Conservation (phyloP, 2,329 filamentous ascomycete genomes). For the Fusarium camptoceras region DNA sequence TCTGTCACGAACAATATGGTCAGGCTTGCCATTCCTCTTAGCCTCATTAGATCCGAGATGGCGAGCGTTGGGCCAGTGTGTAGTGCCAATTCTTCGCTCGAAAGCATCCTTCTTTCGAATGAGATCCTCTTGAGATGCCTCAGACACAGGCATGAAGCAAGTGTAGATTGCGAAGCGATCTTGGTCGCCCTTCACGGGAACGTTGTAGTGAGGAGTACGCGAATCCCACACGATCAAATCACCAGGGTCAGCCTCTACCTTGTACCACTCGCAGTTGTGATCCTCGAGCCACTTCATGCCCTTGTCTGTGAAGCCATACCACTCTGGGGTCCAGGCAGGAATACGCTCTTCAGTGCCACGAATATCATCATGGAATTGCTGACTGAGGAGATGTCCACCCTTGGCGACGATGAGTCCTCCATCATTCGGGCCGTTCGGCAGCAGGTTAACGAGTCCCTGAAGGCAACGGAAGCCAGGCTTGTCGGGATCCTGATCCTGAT, state of each 20-base stretch:
- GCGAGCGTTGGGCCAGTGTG: conserved; percentile 56
- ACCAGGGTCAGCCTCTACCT: conserved; percentile 57
- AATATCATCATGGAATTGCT: conserved; percentile 51
- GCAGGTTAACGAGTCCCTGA: conserved; percentile 62
- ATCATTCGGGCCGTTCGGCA: conserved; percentile 51
- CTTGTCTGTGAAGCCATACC: conserved; percentile 51
- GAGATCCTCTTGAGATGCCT: conserved; percentile 52
- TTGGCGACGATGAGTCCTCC: conserved; percentile 51
- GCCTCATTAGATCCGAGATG: conserved; percentile 34
- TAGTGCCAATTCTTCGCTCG: conserved; percentile 53
- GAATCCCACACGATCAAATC: conserved; percentile 58
- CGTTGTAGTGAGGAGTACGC: conserved; percentile 56
- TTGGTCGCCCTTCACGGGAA: conserved; percentile 48
- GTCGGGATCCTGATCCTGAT: conserved; percentile 42
- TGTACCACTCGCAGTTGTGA: conserved; percentile 49
- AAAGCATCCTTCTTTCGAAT: conserved; percentile 56
- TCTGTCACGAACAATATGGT: conserved; percentile 30
- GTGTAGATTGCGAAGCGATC: conserved; percentile 52
- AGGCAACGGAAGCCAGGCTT: conserved; percentile 60
- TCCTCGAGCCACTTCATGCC: conserved; percentile 55
- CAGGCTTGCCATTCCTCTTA: conserved; percentile 37
- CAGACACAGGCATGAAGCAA: conserved; percentile 38
- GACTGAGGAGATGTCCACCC: conserved; percentile 38
- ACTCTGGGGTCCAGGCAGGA: conserved; percentile 52
- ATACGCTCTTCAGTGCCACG: conserved; percentile 51